Evolutionary conservation across 2,329 filamentous ascomycete genomes (phyloP).

Genomic region (Aspergillus sp.): DNA sequence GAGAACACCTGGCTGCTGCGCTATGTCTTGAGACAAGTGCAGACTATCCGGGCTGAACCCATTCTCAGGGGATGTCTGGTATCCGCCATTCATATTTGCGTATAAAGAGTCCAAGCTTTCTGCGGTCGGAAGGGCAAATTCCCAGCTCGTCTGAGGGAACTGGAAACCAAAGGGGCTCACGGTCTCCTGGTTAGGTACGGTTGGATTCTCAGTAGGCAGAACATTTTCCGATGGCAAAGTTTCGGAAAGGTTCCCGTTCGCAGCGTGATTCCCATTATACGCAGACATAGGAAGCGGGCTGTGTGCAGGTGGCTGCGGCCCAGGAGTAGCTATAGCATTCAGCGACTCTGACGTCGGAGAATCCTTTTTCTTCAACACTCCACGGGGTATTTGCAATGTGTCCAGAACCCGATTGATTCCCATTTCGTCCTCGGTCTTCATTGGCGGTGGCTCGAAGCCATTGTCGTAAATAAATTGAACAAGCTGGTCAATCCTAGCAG

Average conservation of each 20-base stretch:
- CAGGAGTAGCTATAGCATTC: background rate
- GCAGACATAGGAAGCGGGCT: constrained; percentile 13
- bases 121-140: constrained; percentile 37
- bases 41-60: constrained; percentile 28
- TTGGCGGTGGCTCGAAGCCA: constrained; percentile 39
- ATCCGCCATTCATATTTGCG: constrained; percentile 28
- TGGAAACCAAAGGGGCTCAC: constrained; percentile 25
- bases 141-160: constrained; percentile 30
- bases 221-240: constrained; percentile 16
- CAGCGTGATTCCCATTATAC: constrained; percentile 11
- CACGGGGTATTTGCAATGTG: constrained; percentile 24
- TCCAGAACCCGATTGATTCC: constrained; percentile 41
- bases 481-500: constrained; percentile 39
- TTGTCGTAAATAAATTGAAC: constrained; percentile 44
- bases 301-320: background rate
- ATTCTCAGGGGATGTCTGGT: constrained; percentile 20
- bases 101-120: constrained; percentile 38
- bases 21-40: constrained; percentile 28
- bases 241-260: constrained; percentile 3
- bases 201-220: constrained; percentile 11
- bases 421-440: constrained; percentile 39
- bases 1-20: constrained; percentile 24
- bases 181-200: constrained; percentile 15
- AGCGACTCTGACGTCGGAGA: background rate
- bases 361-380: background rate